These are phyloP conservation scores for Cystobasidium onofrii DNA, from an alignment of 768 basidiomycete genomes.

Conservation along the genomic window DNA sequence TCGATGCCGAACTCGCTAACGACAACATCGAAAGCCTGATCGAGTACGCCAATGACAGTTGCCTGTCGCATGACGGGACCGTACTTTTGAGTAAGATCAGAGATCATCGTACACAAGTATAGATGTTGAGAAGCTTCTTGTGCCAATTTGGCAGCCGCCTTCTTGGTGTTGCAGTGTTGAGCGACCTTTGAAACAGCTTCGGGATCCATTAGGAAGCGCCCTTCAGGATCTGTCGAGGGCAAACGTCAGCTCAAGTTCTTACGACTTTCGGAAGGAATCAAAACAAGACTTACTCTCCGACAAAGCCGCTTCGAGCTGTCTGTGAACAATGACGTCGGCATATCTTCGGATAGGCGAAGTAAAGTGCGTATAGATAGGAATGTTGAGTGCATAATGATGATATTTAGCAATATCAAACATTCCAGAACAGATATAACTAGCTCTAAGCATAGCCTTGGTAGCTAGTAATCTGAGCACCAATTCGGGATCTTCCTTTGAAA, in stretches of 20 bases:
- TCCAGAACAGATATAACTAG: constrained; percentile 97
- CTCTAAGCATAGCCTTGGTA: constrained; percentile 83
- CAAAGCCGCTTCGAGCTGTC: constrained; percentile 84
- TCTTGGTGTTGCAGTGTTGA: constrained; percentile 72
- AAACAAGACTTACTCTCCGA: constrained; percentile 55
- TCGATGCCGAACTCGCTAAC: constrained; percentile 97
- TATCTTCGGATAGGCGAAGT: constrained; percentile 50
- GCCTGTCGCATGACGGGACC: constrained; percentile 92
- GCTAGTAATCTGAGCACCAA: constrained; percentile 72
- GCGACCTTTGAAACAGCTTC: constrained; percentile 96
- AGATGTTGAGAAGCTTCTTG: constrained; percentile 95
- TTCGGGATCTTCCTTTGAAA: constrained; percentile 56
- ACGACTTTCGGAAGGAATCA: too few species aligned
- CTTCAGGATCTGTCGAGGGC: constrained; percentile 62
- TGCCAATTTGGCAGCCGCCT: constrained; percentile 80
- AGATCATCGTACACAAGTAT: constrained; percentile 86
- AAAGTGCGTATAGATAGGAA: constrained; percentile 87
- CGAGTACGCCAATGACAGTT: constrained; percentile 90
- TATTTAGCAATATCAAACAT: constrained; percentile 99
- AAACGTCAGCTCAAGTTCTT: background rate
- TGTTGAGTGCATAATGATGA: constrained; percentile 78
- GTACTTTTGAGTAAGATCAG: constrained; percentile 86
- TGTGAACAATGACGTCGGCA: constrained; percentile 88
- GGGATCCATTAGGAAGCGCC: constrained; percentile 79
- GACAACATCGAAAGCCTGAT: constrained; percentile 92